A percentile compares a stretch with the other conserved stretches of the same genome.
Conservation (phyloP, 148 eudicot species). For the Dianthus caryophyllus region DNA sequence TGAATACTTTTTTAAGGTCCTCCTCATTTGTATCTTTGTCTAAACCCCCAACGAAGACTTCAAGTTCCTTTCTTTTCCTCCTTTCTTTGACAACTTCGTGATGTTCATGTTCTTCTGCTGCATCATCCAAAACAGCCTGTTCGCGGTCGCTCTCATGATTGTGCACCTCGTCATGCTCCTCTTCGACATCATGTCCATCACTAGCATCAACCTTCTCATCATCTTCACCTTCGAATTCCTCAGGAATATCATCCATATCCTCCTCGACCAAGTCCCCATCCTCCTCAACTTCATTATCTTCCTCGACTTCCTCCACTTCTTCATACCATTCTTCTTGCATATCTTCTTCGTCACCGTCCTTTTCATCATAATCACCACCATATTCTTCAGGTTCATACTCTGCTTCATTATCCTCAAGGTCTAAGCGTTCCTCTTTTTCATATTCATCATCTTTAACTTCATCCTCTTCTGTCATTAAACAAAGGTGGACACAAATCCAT, state of each 20-base stretch:
- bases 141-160: slow-evolving; percentile 36
- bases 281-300: slow-evolving; percentile 55
- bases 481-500: slow-evolving; percentile 37
- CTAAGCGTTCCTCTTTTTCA: slow-evolving; percentile 83
- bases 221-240: slow-evolving; percentile 72
- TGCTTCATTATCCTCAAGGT: slow-evolving; percentile 95
- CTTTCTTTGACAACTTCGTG: slow-evolving; percentile 80
- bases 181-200: slow-evolving; percentile 42
- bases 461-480: slow-evolving; percentile 75
- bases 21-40: slow-evolving; percentile 98
- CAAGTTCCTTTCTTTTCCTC: slow-evolving; percentile 90
- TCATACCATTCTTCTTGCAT: slow-evolving; percentile 69
- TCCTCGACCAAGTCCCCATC: slow-evolving; percentile 68
- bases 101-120: slow-evolving; percentile 73
- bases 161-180: slow-evolving; percentile 39
- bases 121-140: slow-evolving; percentile 52
- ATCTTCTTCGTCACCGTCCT: slow-evolving; percentile 63
- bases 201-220: slow-evolving; percentile 51
- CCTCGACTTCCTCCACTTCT: slow-evolving; percentile 58
- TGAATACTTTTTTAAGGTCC: slow-evolving; percentile 81
- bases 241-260: slow-evolving; percentile 57
- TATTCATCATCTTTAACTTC: slow-evolving; percentile 81
- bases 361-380: slow-evolving; percentile 86
- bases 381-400: slow-evolving; percentile 93
- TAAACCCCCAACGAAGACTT: slow-evolving; percentile 94